These are phyloP conservation scores for Lepidium africanum DNA, from an alignment of 345 rosid genomes.

Conservation along the genomic window DNA sequence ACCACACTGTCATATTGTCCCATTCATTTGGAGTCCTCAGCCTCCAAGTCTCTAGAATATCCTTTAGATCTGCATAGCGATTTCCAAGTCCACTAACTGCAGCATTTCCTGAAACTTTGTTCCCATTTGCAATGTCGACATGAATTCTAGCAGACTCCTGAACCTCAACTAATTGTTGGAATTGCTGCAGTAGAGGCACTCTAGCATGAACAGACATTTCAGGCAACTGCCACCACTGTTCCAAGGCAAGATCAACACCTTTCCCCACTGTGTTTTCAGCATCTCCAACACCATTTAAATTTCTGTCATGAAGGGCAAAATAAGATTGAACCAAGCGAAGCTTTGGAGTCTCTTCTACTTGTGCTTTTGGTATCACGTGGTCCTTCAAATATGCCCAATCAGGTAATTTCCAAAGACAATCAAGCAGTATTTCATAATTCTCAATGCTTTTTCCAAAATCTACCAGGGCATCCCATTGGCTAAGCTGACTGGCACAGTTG, in stretches of 20 bases:
- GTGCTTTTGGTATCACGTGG: slow-evolving; percentile 96
- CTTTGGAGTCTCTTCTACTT: slow-evolving; percentile 98
- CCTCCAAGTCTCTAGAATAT: slow-evolving; percentile 98
- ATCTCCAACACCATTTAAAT: slow-evolving; percentile 73
- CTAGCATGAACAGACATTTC: slow-evolving; percentile 96
- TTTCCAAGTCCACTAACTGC: slow-evolving; percentile 65
- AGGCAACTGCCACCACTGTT: slow-evolving; percentile 99
- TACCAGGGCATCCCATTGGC: slow-evolving; percentile 97
- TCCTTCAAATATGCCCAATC: slow-evolving; percentile 96
- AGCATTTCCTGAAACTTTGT: slow-evolving; percentile 57
- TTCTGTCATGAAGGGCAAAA: slow-evolving; percentile 87
- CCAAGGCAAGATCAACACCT: slow-evolving; percentile 95
- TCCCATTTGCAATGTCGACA: slow-evolving; percentile 86
- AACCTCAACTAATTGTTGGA: slow-evolving; percentile 96
- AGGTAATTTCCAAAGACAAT: slow-evolving; percentile 89
- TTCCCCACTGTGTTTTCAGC: slow-evolving; percentile 85
- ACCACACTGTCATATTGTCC: slow-evolving; percentile 98
- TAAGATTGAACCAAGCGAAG: slow-evolving; percentile 86
- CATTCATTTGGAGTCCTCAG: slow-evolving; percentile 95
- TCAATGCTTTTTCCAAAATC: slow-evolving; percentile 92
- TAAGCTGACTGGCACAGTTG: slow-evolving; percentile 84
- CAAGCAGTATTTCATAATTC: slow-evolving; percentile 92
- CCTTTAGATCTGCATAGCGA: slow-evolving; percentile 90
- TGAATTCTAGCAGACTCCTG: slow-evolving; percentile 93
- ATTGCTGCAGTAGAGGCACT: slow-evolving; percentile 93